A percentile compares a stretch with the other conserved stretches of the same genome.
phyloP scores from a whole-genome alignment of 2,329 filamentous ascomycete genomes.

The Cadophora sp. region DNA sequence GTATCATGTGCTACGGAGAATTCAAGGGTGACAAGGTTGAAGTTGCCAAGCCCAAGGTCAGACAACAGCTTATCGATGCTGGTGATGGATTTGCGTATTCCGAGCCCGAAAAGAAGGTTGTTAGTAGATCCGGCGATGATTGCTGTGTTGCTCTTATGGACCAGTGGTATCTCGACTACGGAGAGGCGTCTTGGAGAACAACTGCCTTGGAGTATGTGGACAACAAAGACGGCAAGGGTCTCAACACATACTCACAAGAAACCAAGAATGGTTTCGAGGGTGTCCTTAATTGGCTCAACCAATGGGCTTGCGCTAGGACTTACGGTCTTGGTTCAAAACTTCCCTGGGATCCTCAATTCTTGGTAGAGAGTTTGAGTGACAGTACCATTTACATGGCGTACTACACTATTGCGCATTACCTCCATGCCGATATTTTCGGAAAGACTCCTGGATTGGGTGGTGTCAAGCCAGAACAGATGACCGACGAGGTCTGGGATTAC shows the following conservation, averaged over 20 bases:
- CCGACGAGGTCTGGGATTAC: slow-evolving; percentile 95
- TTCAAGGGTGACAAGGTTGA: slow-evolving; percentile 89
- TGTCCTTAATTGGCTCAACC: slow-evolving; percentile 89
- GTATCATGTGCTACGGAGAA: slow-evolving; percentile 85
- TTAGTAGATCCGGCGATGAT: slow-evolving; percentile 88
- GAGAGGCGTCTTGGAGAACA: slow-evolving; percentile 85
- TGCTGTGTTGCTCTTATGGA: slow-evolving; percentile 93
- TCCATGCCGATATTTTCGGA: slow-evolving; percentile 89
- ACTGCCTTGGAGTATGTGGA: slow-evolving; percentile 75
- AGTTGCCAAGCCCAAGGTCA: slow-evolving; percentile 84
- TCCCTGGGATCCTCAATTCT: slow-evolving; percentile 89
- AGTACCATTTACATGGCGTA: slow-evolving; percentile 92
- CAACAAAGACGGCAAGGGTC: slow-evolving; percentile 66
- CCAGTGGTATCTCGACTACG: slow-evolving; percentile 98
- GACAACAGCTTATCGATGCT: slow-evolving; percentile 76
- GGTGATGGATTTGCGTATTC: slow-evolving; percentile 89
- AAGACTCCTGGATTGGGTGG: slow-evolving; percentile 70
- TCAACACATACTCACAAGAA: slow-evolving; percentile 83
- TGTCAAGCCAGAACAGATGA: slow-evolving; percentile 85
- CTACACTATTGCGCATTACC: slow-evolving; percentile 69
- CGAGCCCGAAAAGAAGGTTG: slow-evolving; percentile 89
- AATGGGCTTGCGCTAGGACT: slow-evolving; percentile 92
- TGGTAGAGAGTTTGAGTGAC: slow-evolving; percentile 92
- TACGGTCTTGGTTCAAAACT: slow-evolving; percentile 94
- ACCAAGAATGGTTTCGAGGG: slow-evolving; percentile 82